phyloP scores from a whole-genome alignment of 306 rosid genomes.

The Astragalus membranaceus region DNA sequence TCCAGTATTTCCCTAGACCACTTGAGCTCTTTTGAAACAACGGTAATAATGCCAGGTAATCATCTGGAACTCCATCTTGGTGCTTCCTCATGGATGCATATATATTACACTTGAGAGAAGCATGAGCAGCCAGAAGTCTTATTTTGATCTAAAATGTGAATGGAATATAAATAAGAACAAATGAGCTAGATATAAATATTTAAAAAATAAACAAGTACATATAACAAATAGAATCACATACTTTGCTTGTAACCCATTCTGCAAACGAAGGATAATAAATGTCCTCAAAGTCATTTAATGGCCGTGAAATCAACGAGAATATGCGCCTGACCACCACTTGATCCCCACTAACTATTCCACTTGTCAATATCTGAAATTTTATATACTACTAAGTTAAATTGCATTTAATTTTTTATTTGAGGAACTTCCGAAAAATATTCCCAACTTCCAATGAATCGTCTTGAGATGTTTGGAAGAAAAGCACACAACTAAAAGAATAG shows the following conservation, averaged over 20 bases:
- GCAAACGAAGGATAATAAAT: constrained; percentile 98
- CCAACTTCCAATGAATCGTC: background rate
- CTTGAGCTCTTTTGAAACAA: constrained; percentile 81
- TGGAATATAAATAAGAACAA: background rate
- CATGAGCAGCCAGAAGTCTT: constrained; percentile 97
- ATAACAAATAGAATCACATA: constrained; percentile 18
- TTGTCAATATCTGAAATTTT: constrained; percentile 74
- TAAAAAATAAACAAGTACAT: background rate
- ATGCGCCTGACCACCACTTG: constrained; percentile 87
- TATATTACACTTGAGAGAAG: constrained; percentile 91
- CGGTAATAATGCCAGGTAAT: constrained; percentile 73
- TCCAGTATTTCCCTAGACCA: constrained; percentile 85
- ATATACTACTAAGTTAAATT: constrained; percentile 6
- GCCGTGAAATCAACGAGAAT: constrained; percentile 84
- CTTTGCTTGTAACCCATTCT: constrained; percentile 99
- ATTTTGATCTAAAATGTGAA: constrained; percentile 63
- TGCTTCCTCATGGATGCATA: constrained; percentile 85
- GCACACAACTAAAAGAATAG: background rate
- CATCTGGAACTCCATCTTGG: constrained; percentile 58
- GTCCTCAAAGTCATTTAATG: constrained; percentile 75
- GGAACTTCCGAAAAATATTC: constrained; percentile 6
- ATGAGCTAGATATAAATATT: constrained; percentile 9
- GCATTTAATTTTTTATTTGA: background rate
- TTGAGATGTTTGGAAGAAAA: background rate
- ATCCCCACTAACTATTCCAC: constrained; percentile 89